Base-by-base conservation (phyloP, 257 asterid genomes). In the Knoxia roxburghii region DNA sequence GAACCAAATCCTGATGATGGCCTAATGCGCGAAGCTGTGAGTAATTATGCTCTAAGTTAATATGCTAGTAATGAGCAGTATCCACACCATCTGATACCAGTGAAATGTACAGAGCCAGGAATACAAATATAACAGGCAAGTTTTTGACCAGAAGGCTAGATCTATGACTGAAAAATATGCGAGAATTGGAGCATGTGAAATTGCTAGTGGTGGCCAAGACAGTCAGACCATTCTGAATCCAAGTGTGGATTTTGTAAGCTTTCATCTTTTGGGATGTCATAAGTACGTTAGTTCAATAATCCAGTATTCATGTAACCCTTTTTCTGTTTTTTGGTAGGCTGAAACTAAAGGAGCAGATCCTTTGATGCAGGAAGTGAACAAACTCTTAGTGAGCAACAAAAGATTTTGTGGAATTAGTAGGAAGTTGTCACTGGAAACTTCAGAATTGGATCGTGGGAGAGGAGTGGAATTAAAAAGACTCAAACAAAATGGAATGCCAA, bases 1-100 rank as follows among this genome's bases (percentile, higher is more conserved):
- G 97, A 90, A 71, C 97, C 97, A 60, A 90, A 90, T 77, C 97
- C 96, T 39, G 97, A 90, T 67, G 97, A 90, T 78, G 95, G 97
- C 58, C 85, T 90, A 73, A 90, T 88, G 97, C 88, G 85, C 64
- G 97, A 90, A 56, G 95, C 83, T 75, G 97, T 90, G 72, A 82
- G 96, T 80, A 60, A 62, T 70, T 24, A 67, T 72, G 20, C 50
- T 56, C 55, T 59, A 41, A 54, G 51, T 37, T 65, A 55, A 65
- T 50, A 12, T 55, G 60, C 43, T 65, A 9, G 23, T 4, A n/a
- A 43, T 15, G 60, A 48, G 72, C 61, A 20, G 57, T 55, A 27
- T 45, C 69, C 70, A 43, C 59, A 26, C 59, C 58, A 56, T 64
- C 32, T 70, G 32, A 35, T 70, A 68, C 61, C 46, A 52, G 61